Conservation (phyloP, 2,329 filamentous ascomycete genomes). For the Pseudogymnoascus destructans region DNA sequence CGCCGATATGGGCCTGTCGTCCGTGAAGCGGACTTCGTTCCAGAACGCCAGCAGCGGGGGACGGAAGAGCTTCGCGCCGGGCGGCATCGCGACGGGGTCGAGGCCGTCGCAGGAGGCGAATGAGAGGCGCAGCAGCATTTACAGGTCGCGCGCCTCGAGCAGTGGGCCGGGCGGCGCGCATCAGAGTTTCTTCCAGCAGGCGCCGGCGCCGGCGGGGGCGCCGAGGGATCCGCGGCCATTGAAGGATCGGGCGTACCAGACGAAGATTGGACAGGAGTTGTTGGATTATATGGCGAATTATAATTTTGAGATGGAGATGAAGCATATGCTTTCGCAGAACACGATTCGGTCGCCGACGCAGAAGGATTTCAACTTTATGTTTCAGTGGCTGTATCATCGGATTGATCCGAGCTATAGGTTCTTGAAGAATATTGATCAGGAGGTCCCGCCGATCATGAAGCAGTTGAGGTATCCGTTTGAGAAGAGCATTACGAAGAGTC, state of each 20-base stretch:
- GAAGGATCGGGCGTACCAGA: slow-evolving; percentile 66
- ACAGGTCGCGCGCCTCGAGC: slow-evolving; percentile 56
- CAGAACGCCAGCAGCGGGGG: slow-evolving; percentile 47
- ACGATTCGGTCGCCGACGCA: slow-evolving; percentile 89
- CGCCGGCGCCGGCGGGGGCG: slow-evolving; percentile 66
- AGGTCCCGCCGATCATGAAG: slow-evolving; percentile 84
- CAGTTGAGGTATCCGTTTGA: slow-evolving; percentile 92
- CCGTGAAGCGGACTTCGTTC: slow-evolving; percentile 70
- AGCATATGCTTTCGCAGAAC: slow-evolving; percentile 81
- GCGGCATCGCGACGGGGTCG: slow-evolving; percentile 15
- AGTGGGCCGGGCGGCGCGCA: slow-evolving; percentile 53
- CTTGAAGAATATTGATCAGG: slow-evolving; percentile 86
- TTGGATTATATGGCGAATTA: slow-evolving; percentile 84
- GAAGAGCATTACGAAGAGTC: slow-evolving; percentile 89
- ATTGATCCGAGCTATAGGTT: slow-evolving; percentile 92
- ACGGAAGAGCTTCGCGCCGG: slow-evolving; percentile 47
- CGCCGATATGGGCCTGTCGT: slow-evolving; percentile 66
- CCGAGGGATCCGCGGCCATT: slow-evolving; percentile 78
- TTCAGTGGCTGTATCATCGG: slow-evolving; percentile 92
- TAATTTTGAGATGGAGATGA: slow-evolving; percentile 97
- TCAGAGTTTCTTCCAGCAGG: slow-evolving; percentile 91
- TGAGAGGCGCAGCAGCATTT: slow-evolving; percentile 70
- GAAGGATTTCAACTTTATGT: slow-evolving; percentile 96
- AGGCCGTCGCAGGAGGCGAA: slow-evolving; percentile 31
- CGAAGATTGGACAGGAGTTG: slow-evolving; percentile 74